phyloP scores from a whole-genome alignment of 257 asterid species.

The Linderniella brevidens region DNA sequence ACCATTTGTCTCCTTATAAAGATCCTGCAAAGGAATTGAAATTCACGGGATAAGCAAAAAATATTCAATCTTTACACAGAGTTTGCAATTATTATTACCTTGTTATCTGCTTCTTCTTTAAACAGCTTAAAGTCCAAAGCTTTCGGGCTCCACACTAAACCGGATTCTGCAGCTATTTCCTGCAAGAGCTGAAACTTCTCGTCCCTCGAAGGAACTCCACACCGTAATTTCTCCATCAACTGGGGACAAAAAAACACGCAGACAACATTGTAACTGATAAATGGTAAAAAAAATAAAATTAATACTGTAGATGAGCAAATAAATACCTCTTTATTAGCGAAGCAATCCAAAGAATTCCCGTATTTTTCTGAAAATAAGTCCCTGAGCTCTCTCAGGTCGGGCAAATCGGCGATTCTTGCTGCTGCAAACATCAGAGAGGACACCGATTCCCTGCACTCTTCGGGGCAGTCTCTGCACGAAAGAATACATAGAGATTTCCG shows the following conservation, averaged over 20 bases:
- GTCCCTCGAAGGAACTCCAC: constrained; percentile 31
- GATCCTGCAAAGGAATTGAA: no score
- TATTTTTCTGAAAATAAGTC: constrained; percentile 46
- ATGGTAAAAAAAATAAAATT: background rate
- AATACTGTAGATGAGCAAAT: background rate
- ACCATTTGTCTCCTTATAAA: no score
- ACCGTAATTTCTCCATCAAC: constrained; percentile 49
- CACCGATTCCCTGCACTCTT: constrained; percentile 77
- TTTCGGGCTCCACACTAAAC: constrained; percentile 48
- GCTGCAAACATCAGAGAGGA: constrained; percentile 74
- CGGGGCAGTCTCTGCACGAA: constrained; percentile 72
- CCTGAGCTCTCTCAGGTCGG: constrained; percentile 74
- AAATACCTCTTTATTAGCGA: constrained; percentile 49
- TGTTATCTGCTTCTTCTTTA: no score
- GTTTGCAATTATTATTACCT: no score
- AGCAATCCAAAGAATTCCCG: constrained; percentile 32
- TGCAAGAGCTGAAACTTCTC: constrained; percentile 53
- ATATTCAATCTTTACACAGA: no score
- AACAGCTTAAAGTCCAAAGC: constrained; percentile 50
- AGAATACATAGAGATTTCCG: no score
- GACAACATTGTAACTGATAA: no score
- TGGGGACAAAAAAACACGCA: constrained; percentile 5
- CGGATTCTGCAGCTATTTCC: constrained; percentile 49
- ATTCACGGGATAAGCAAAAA: no score
- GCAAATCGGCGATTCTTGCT: constrained; percentile 83